These are phyloP conservation scores for Linum lewisii DNA, from an alignment of 345 rosid species.

Conservation along the genomic window DNA sequence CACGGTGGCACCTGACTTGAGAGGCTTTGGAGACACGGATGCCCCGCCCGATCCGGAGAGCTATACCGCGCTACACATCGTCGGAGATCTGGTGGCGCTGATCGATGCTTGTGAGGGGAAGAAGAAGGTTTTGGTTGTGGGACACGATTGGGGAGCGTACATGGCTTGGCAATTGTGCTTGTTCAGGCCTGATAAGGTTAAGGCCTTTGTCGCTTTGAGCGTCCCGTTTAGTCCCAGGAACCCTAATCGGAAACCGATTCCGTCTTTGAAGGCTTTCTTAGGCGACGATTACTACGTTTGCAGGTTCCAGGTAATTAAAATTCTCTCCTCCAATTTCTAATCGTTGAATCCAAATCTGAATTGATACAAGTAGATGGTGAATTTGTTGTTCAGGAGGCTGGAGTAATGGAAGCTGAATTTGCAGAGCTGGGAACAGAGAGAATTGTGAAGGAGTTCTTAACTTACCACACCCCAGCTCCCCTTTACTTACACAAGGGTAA, in stretches of 20 bases:
- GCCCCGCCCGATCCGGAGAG: constrained; percentile 11
- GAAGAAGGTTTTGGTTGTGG: constrained; percentile 19
- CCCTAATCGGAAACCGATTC: too few relatives aligned
- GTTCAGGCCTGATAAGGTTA: constrained; percentile 30
- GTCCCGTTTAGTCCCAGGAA: constrained; percentile 11
- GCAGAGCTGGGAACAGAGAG: constrained; percentile 11
- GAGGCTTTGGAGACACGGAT: constrained; percentile 26
- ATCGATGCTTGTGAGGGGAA: constrained; percentile 12
- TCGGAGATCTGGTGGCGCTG: constrained; percentile 25
- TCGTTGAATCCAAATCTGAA: too few relatives aligned
- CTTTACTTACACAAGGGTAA: constrained; percentile 12
- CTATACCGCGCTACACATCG: constrained; percentile 14
- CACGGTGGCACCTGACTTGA: constrained; percentile 25
- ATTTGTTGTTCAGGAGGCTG: constrained; percentile 14
- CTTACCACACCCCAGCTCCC: constrained; percentile 10
- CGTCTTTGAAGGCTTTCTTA: too few relatives aligned
- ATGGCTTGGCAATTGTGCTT: constrained; percentile 19
- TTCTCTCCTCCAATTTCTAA: too few relatives aligned
- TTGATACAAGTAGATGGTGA: too few relatives aligned
- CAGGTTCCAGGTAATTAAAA: too few relatives aligned
- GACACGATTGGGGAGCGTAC: constrained; percentile 20
- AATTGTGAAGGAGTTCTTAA: constrained; percentile 1
- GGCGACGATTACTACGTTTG: too few relatives aligned
- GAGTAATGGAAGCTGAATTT: constrained; percentile 13
- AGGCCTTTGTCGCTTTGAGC: constrained; percentile 17